Evolutionary conservation across 1,284 basidiomycete genomes (phyloP).

Genomic region (Papiliotrema terrestris): DNA sequence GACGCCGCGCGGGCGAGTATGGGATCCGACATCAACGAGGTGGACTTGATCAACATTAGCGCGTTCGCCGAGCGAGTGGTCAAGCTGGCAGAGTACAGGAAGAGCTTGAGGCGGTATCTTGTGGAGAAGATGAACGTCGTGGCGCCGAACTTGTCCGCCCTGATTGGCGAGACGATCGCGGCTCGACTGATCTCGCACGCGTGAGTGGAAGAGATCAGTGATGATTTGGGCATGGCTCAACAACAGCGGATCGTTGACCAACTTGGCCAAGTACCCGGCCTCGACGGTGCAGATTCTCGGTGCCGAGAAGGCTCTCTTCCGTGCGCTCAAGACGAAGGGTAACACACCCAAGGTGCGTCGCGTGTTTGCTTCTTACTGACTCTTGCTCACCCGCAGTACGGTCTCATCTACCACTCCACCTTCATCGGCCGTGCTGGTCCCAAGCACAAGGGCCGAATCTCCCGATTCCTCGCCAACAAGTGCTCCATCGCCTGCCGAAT

Average conservation of each 20-base stretch:
- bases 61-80: conserved; percentile 89
- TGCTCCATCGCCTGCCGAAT: conserved; percentile 97
- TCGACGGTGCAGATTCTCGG: conserved; percentile 98
- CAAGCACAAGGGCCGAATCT: conserved; percentile 97
- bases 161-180: conserved; percentile 93
- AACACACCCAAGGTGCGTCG: conserved; percentile 86
- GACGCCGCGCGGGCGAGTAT: conserved; percentile 93
- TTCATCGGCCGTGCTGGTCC: conserved; percentile 94
- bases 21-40: conserved; percentile 87
- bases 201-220: conserved; percentile 20
- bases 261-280: conserved; percentile 96
- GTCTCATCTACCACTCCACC: conserved; percentile 86
- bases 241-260: conserved; percentile 79
- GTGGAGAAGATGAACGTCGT: conserved; percentile 98
- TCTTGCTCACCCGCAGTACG: conserved; percentile 61
- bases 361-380: neutral
- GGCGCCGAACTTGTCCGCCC: conserved; percentile 88
- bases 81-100: conserved; percentile 89
- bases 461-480: conserved; percentile 97
- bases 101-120: conserved; percentile 83
- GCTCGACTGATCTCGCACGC: conserved; percentile 95
- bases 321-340: conserved; percentile 96
- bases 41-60: conserved; percentile 95
- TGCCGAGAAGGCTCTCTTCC: conserved; percentile 96
- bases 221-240: neutral